Evolutionary conservation across 495 filamentous ascomycete genomes (phyloP), one percentile per base, ranked within the genome.

Genomic region (Trichoderma erinaceum): DNA sequence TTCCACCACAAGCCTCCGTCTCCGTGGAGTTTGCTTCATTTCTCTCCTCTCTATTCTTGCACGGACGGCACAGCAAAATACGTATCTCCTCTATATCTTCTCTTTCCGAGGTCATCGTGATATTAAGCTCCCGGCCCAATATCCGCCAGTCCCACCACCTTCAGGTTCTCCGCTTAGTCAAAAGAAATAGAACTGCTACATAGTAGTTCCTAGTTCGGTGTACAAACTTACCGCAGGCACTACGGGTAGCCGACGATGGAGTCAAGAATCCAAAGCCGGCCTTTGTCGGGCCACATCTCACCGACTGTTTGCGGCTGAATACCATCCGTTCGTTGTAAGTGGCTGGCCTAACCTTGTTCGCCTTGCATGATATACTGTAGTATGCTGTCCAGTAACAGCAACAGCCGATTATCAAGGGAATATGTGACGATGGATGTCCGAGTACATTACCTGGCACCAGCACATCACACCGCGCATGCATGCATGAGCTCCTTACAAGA

Each of bases 281-380:
- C 48, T 52, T 52, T 52, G 48, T 52, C 48, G 48, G 48, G 48
- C 48, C 21, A 52, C 48, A 23, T 11, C 43, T 46, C 48, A 52
- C 48, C 48, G 48, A 52, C 48, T 52, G 21, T 52, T 52, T 52
- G 48, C 48, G 48, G 48, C 48, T 52, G 48, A 52, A 18, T 21
- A 23, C 4, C 48, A 52, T 52, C 48, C 48, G 48, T 52, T 18
- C 8, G 35, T 38, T 38, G 7, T 38, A 23, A 23, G 48, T 52
- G 48, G 48, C 48, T 52, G 48, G 15, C n/a, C 48, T 23, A 52
- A 52, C 48, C 48, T 52, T 21, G 48, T 10, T 18, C 8, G n/a
- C 48, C 48, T 52, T 52, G 48, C 48, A 52, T 52, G 48, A 38
- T 38, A 38, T 10, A n/a, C n/a, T n/a, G n/a, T n/a, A 38, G 35